Evolutionary conservation across 805 yeast genomes (phyloP), one percentile per base, ranked within the genome.

Genomic region (Kuraishia capsulata): DNA sequence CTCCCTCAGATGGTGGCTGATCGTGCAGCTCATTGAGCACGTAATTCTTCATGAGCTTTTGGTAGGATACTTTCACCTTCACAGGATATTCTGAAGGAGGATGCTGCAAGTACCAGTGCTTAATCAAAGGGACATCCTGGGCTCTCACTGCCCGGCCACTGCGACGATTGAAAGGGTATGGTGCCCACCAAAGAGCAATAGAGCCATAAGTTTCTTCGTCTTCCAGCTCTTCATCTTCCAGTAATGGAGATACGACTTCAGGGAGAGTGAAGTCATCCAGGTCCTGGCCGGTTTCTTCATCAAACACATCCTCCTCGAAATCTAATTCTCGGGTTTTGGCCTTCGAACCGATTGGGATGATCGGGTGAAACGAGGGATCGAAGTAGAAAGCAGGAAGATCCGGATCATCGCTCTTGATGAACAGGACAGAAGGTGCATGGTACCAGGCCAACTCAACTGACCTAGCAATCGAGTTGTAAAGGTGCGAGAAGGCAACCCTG

Each of bases 31-130:
- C 83, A 53, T 84, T 86, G 36, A 78, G 62, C 3, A 90, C 89
- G 49, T 74, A 63, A 2, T 71, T 67, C 53, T 92, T 92, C 39
- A 94, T 59, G n/a, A 92, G 65, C 54, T 87, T 86, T 54, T 92
- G 97, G 53, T 89, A 82, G 0, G 97, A 89, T 1, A 88, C 76
- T 31, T 89, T 72, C 0, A 85, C 87, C 53, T 92, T 92, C 6
- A 78, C 72, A 0, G 89, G 88, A 39, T 71, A 67, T 4, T 67
- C 69, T 11, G 62, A 61, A 6, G 71, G 64, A 14, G 76, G 69
- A 1, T 89, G 81, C 39, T 81, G 80, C 33, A 75, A 59, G 52
- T 84, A 89, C 95, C 96, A 87, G 20, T 69, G 64, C 56, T 92
- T 92, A 5, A 84, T 65, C 3, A 92, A 57, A 0, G 96, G 78